Evolutionary conservation across 345 rosid genomes (phyloP).

Genomic region (Syzygium grande): DNA sequence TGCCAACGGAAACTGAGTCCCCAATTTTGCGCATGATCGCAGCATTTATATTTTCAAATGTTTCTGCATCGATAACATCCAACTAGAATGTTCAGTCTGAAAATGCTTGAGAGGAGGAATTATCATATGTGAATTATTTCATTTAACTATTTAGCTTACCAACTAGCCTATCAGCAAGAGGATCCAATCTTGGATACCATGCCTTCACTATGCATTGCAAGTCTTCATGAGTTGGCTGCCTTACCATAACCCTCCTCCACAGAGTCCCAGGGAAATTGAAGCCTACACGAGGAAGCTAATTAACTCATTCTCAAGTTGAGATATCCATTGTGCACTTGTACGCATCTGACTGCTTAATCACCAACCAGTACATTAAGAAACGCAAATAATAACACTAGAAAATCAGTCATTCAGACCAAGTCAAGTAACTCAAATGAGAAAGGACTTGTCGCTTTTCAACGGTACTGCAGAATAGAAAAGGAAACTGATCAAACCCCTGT

Average conservation of each 20-base stretch:
- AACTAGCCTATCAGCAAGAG: constrained; percentile 50
- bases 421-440: neutral
- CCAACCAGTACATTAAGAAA: neutral
- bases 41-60: constrained; percentile 44
- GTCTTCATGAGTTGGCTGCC: constrained; percentile 54
- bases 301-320: neutral
- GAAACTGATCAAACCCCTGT: neutral
- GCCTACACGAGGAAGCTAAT: constrained; percentile 23
- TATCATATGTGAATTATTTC: neutral
- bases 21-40: constrained; percentile 18
- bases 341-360: neutral
- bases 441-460: neutral
- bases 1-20: constrained; percentile 23
- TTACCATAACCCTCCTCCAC: constrained; percentile 87
- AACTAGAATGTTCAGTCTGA: neutral
- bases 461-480: neutral
- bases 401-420: neutral
- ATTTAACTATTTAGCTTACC: constrained; percentile 37
- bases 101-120: neutral
- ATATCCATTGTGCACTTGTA: neutral
- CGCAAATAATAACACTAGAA: neutral
- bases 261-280: constrained; percentile 50
- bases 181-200: constrained; percentile 62
- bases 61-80: constrained; percentile 33
- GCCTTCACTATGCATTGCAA: constrained; percentile 45